phyloP scores from a whole-genome alignment of 192 early-diverging fungal genomes.

The Coemansia sp. region DNA sequence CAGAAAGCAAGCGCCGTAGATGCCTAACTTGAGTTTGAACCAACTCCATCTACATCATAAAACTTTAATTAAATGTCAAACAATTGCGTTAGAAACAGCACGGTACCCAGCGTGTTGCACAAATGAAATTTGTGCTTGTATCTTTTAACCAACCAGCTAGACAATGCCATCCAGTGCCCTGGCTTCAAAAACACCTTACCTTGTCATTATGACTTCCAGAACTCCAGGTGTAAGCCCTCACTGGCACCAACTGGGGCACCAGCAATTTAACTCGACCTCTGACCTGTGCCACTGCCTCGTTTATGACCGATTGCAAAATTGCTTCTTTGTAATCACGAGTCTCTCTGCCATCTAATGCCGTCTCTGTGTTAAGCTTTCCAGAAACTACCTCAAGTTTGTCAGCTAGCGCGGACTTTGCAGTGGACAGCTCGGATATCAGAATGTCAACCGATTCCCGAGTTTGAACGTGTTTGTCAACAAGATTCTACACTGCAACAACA shows the following conservation, averaged over 20 bases:
- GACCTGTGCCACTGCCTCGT: slow-evolving; percentile 17
- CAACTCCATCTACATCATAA: not conserved
- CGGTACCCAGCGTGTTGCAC: not conserved
- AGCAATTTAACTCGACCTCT: not conserved
- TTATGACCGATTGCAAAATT: slow-evolving; percentile 20
- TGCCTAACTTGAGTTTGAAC: slow-evolving; percentile 3
- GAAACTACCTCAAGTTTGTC: slow-evolving; percentile 28
- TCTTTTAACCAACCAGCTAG: too few species aligned
- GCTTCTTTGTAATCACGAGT: slow-evolving; percentile 16
- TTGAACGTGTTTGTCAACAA: slow-evolving; percentile 28
- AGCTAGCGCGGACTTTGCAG: slow-evolving; percentile 9
- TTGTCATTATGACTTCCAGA: slow-evolving; percentile 10
- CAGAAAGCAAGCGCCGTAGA: not conserved
- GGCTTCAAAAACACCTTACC: slow-evolving; percentile 4
- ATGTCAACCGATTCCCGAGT: slow-evolving; percentile 5
- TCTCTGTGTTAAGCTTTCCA: slow-evolving; percentile 26
- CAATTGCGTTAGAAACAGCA: too few species aligned
- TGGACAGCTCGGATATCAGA: slow-evolving; percentile 3
- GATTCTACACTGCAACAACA: slow-evolving; percentile 11
- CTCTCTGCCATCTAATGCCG: slow-evolving; percentile 1
- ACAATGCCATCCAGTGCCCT: too few species aligned
- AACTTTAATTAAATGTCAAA: too few species aligned
- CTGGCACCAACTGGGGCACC: slow-evolving; percentile 8
- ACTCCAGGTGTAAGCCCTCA: slow-evolving; percentile 8
- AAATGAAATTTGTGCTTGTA: not conserved